Percentiles rank a stretch among this genome's conserved stretches.
These are phyloP conservation scores for Trichoderma citrinoviride DNA, from an alignment of 2,329 filamentous ascomycete species.

Conservation along the genomic window DNA sequence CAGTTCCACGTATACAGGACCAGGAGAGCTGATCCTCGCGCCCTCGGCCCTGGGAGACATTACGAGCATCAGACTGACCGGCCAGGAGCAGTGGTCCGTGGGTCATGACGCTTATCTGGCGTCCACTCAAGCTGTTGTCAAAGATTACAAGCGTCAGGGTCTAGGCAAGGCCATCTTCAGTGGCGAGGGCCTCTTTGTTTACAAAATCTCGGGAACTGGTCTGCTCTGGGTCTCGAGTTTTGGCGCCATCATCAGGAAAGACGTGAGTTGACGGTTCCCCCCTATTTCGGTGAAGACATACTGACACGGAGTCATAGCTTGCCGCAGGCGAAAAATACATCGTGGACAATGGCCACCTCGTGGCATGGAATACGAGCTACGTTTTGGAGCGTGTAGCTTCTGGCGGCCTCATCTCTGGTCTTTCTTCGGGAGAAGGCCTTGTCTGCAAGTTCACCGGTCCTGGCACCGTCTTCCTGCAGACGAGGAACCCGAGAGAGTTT, in stretches of 20 bases:
- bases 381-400: constrained; percentile 84
- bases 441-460: constrained; percentile 94
- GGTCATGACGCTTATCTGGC: constrained; percentile 85
- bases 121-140: constrained; percentile 80
- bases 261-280: constrained; percentile 57
- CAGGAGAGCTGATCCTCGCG: constrained; percentile 83
- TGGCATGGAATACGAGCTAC: constrained; percentile 97
- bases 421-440: constrained; percentile 79
- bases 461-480: constrained; percentile 89
- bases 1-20: constrained; percentile 79
- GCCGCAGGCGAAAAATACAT: constrained; percentile 79
- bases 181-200: constrained; percentile 88
- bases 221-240: constrained; percentile 90
- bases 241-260: constrained; percentile 91
- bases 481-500: constrained; percentile 71
- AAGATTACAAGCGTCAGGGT: constrained; percentile 82
- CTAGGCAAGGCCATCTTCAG: constrained; percentile 90
- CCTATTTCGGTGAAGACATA: too few relatives aligned
- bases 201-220: constrained; percentile 77
- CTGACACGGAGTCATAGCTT: constrained; percentile 39
- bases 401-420: constrained; percentile 86
- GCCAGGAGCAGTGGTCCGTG: constrained; percentile 75
- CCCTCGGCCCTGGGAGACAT: constrained; percentile 82
- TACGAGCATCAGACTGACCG: constrained; percentile 70
- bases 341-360: constrained; percentile 87